Base-by-base conservation (phyloP, 2,329 filamentous ascomycete genomes). In the Monosporascus sp. region DNA sequence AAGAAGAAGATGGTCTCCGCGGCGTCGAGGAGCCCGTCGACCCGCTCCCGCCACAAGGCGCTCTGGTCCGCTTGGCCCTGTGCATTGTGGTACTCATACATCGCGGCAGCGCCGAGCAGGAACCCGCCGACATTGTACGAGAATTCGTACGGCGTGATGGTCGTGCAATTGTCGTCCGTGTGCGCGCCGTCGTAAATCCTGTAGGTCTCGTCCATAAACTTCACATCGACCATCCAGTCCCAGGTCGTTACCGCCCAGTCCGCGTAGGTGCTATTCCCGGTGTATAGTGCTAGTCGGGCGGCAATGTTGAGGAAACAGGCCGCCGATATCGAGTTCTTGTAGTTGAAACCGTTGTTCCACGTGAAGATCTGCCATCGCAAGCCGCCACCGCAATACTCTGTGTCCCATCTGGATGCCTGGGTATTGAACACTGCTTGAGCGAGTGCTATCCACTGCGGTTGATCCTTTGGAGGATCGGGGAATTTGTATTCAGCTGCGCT, bases 341-440 rank as follows among this genome's bases (percentile, higher is more conserved):
- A 91, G 62, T 87, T 80, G 71, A 86, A 96, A 16, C 91, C 91
- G 41, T 81, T 84, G 66, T 95, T 94, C 76, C 89, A 91, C 1
- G 82, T 78, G 66, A 88, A 93, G 48, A 96, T 91, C 71, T 96
- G 91, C 89, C 89, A 93, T 57, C 88, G 82, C 49, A 94, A 69
- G 6, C 90, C 91, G 41, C 90, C 90, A n/a, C 76, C 78, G 61
- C 90, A 95, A 50, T 82, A 73, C 1, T 76, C 70, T 1, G 69
- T 75, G 57, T 92, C 88, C 90, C 89, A 94, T 38, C 89, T 82
- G 27, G 76, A 74, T 2, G 83, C 84, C 64, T 93, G 89, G 2
- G 84, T 86, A 68, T 95, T 90, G 75, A 94, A 95, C 31, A 91
- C 87, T 49, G 86, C 88, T 66, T 91, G 85, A 2, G 86, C 88